Conservation (phyloP, 1,284 basidiomycete genomes). For the Malassezia nana region DNA sequence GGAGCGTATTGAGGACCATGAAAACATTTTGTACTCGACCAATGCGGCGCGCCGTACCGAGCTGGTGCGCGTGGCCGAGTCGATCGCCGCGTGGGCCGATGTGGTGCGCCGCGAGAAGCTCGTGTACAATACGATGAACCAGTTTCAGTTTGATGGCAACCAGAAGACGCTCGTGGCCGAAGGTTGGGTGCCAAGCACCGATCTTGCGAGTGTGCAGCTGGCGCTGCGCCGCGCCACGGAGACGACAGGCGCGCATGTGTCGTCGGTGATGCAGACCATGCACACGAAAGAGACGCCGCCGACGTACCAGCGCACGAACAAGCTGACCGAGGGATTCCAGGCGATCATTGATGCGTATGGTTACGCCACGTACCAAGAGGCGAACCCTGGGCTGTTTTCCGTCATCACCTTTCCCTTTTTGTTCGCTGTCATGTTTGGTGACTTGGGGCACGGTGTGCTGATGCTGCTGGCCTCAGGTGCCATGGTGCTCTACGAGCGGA, state of each 20-base stretch:
- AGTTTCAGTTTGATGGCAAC: conserved; percentile 80
- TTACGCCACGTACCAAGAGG: conserved; percentile 86
- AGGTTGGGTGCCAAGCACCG: conserved; percentile 90
- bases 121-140: conserved; percentile 55
- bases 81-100: conserved; percentile 79
- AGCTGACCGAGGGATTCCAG: conserved; percentile 95
- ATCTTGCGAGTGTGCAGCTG: conserved; percentile 74
- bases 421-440: conserved; percentile 99
- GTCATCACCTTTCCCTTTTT: conserved; percentile 95
- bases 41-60: conserved; percentile 66
- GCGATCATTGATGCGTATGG: conserved; percentile 97
- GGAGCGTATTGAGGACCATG: conserved; percentile 79
- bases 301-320: conserved; percentile 88
- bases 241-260: conserved; percentile 80
- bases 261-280: conserved; percentile 84
- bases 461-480: conserved; percentile 65
- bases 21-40: conserved; percentile 63
- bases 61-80: conserved; percentile 75
- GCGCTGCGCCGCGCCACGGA: conserved; percentile 89
- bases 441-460: conserved; percentile 89
- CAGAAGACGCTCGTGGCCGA: conserved; percentile 93
- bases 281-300: conserved; percentile 84
- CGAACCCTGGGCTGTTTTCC: conserved; percentile 91
- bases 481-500: conserved; percentile 78
- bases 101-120: conserved; percentile 90